These are phyloP conservation scores for Periconia sp. DNA, from an alignment of 2,329 filamentous ascomycete genomes.

Conservation along the genomic window DNA sequence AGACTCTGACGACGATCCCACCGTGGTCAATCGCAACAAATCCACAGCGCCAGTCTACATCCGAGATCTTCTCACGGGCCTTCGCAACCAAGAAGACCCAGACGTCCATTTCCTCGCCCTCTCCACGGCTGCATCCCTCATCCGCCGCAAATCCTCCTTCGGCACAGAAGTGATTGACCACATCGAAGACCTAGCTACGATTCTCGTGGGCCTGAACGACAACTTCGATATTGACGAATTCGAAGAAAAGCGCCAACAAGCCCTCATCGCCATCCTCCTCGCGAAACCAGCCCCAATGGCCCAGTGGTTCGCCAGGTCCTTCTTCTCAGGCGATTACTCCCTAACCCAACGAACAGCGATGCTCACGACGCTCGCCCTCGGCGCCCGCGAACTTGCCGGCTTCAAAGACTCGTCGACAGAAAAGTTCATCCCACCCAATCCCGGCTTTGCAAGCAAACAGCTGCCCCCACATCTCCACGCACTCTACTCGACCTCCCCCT, in stretches of 20 bases:
- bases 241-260: conserved; percentile 74
- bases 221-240: conserved; percentile 80
- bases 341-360: conserved; percentile 82
- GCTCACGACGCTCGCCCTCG: conserved; percentile 80
- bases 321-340: conserved; percentile 92
- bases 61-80: conserved; percentile 77
- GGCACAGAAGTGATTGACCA: conserved; percentile 89
- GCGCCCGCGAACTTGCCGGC: conserved; percentile 84
- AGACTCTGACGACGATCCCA: conserved; percentile 93
- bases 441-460: conserved; percentile 78
- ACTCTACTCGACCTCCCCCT: conserved; percentile 62
- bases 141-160: conserved; percentile 86
- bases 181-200: conserved; percentile 76
- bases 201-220: conserved; percentile 82
- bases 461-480: conserved; percentile 77
- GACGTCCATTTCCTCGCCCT: conserved; percentile 84
- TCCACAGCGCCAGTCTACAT: conserved; percentile 88
- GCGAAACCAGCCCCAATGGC: conserved; percentile 79
- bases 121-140: conserved; percentile 75
- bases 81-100: conserved; percentile 82
- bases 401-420: conserved; percentile 64
- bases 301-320: conserved; percentile 81
- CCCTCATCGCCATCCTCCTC: conserved; percentile 80
- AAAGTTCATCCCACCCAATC: conserved; percentile 42
- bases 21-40: conserved; percentile 82